Conservation (phyloP, 169 alveolate species). For the Haemoproteus tartakovskyi region DNA sequence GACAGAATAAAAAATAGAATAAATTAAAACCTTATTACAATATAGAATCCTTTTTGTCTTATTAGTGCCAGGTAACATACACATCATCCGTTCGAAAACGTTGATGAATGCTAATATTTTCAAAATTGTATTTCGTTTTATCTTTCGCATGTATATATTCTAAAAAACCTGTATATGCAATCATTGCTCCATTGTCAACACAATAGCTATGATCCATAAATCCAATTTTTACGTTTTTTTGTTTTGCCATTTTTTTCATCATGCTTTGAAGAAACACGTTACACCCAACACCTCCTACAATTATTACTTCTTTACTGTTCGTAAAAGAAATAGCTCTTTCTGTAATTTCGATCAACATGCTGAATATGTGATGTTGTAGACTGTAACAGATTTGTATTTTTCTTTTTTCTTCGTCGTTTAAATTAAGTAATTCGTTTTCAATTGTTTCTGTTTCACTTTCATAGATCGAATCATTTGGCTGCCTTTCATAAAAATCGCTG, state of each 20-base stretch:
- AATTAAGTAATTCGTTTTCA: too few relatives aligned
- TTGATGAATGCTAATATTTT: conserved; percentile 74
- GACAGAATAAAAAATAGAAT: too few relatives aligned
- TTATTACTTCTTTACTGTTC: conserved; percentile 90
- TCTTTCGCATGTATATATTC: conserved; percentile 63
- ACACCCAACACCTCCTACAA: conserved; percentile 99
- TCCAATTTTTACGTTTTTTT: conserved; percentile 93
- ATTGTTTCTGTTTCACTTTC: too few relatives aligned
- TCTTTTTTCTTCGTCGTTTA: conserved; percentile 68
- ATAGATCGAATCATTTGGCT: too few relatives aligned
- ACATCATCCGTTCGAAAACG: conserved; percentile 79
- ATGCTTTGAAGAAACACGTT: conserved; percentile 94
- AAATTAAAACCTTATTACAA: too few relatives aligned
- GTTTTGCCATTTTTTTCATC: conserved; percentile 94
- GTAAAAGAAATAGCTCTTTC: conserved; percentile 99
- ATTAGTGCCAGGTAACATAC: conserved; percentile 70
- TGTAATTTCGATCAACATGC: conserved; percentile 96
- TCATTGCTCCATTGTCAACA: conserved; percentile 99
- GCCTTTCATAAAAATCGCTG: conserved; percentile 26
- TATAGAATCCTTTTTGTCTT: too few relatives aligned
- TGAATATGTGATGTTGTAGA: conserved; percentile 94
- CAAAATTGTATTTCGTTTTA: conserved; percentile 34
- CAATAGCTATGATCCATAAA: conserved; percentile 99
- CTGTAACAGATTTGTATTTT: conserved; percentile 90
- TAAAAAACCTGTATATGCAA: conserved; percentile 83